Conservation (phyloP, 2,329 filamentous ascomycete species). For the Xylaria sp. region DNA sequence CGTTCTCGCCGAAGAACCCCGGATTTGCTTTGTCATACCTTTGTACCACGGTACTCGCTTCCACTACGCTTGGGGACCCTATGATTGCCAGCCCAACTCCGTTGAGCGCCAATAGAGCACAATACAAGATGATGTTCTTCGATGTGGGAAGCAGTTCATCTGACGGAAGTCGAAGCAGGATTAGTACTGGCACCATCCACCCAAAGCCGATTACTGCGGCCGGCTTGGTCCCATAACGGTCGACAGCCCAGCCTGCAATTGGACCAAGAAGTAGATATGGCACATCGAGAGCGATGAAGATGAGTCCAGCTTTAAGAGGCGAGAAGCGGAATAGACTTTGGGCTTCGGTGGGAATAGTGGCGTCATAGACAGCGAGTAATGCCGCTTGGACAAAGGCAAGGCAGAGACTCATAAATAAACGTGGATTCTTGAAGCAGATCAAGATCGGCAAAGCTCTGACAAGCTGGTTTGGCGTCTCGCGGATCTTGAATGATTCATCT, state of each 20-base stretch:
- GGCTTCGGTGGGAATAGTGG: constrained; percentile 52
- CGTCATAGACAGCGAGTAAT: constrained; percentile 52
- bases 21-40: constrained; percentile 65
- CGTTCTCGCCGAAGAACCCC: constrained; percentile 63
- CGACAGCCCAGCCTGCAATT: constrained; percentile 50
- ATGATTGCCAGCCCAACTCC: constrained; percentile 64
- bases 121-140: constrained; percentile 41
- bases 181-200: constrained; percentile 66
- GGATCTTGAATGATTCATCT: constrained; percentile 54
- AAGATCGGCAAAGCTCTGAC: constrained; percentile 59
- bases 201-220: constrained; percentile 56
- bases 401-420: constrained; percentile 52
- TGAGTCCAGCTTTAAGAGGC: constrained; percentile 50
- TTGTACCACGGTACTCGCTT: constrained; percentile 64
- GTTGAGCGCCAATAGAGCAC: constrained; percentile 51
- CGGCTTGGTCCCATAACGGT: constrained; percentile 50
- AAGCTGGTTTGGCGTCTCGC: constrained; percentile 51
- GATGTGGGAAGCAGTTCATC: constrained; percentile 47
- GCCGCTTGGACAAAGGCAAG: constrained; percentile 57
- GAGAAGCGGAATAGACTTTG: constrained; percentile 51
- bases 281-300: constrained; percentile 52
- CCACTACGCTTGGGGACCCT: constrained; percentile 64
- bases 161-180: constrained; percentile 68
- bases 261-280: constrained; percentile 51
- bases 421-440: constrained; percentile 53